A percentile compares a stretch with the other conserved stretches of the same genome.
Conservation (phyloP, 148 eudicot genomes). For the Chenopodium album region DNA sequence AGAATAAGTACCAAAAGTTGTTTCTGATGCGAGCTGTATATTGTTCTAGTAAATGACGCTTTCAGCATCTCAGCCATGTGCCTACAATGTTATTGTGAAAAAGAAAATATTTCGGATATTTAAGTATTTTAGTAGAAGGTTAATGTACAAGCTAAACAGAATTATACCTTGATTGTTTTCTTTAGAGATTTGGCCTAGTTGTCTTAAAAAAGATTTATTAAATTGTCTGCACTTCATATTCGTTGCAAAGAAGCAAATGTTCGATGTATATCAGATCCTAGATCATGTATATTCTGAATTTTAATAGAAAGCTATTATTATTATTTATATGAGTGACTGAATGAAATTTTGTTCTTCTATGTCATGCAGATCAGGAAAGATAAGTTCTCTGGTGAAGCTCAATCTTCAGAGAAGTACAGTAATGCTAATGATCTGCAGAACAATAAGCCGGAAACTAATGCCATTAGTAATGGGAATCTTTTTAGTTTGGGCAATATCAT, state of each 20-base stretch:
- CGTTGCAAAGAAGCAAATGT: background rate
- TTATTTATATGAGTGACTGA: too few relatives aligned
- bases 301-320: too few relatives aligned
- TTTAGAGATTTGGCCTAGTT: background rate
- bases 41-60: background rate
- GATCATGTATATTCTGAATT: background rate
- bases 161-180: background rate
- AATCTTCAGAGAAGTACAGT: conserved; percentile 28
- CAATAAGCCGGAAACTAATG: conserved; percentile 35
- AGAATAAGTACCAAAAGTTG: background rate
- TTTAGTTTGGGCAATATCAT: conserved; percentile 42
- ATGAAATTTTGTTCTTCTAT: background rate
- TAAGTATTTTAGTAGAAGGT: background rate
- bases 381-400: conserved; percentile 39
- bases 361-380: conserved; percentile 46
- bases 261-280: background rate
- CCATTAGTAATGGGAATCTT: conserved; percentile 42
- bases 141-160: background rate
- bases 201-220: background rate
- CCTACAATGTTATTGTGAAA: background rate
- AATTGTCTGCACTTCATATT: background rate
- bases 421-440: conserved; percentile 31
- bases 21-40: background rate
- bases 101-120: background rate
- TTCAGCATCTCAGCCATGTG: background rate